Base-by-base conservation (phyloP, 805 yeast genomes). In the Torulaspora gathmanii region DNA sequence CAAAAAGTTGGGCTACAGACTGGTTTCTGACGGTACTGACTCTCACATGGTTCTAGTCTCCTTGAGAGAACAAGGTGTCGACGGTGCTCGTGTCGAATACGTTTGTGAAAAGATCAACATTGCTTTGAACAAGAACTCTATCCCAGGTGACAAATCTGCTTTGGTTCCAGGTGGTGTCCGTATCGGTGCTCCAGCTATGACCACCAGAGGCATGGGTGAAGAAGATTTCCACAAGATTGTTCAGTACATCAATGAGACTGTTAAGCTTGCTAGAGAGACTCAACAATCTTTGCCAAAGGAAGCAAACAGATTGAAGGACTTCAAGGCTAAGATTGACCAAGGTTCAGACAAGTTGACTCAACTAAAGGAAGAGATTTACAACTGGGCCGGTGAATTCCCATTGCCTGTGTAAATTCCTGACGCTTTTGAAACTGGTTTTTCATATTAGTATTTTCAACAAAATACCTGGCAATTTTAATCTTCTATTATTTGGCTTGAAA, bases 181-280 rank as follows among this genome's bases (percentile, higher is more conserved):
- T 74, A 84, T 91, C 51, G 99, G 99, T 64, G 86, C 99, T 41
- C 99, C 99, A 55, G 97, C 97, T 46, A 91, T 91, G 98, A 80
- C 96, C 53, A 87, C 97, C 48, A 87, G 99, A 74, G 99, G 99
- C 56, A 79, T 89, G 60, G 86, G 89, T 49, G 89, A 86, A 68
- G 82, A 73, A 49, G 97, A 93, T 65, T 93, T 91, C 69, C 77
- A 70, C 58, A 79, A 77, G 63, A 85, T 91, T 59, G 95, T 82
- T 43, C 72, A 74, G 54, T 90, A 81, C 77, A 86, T 87, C 68
- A 89, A 83, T 74, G 72, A 69, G 59, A 88, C 95, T 35, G 91
- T 89, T 51, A 64, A 74, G 57, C 80, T 80, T 64, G 89, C 97
- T 47, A 77, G 77, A 67, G 74, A 78, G 54, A 75, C 84, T 55